These are phyloP conservation scores for Crithidia thermophila DNA, from an alignment of 208 protist genomes.

Conservation along the genomic window DNA sequence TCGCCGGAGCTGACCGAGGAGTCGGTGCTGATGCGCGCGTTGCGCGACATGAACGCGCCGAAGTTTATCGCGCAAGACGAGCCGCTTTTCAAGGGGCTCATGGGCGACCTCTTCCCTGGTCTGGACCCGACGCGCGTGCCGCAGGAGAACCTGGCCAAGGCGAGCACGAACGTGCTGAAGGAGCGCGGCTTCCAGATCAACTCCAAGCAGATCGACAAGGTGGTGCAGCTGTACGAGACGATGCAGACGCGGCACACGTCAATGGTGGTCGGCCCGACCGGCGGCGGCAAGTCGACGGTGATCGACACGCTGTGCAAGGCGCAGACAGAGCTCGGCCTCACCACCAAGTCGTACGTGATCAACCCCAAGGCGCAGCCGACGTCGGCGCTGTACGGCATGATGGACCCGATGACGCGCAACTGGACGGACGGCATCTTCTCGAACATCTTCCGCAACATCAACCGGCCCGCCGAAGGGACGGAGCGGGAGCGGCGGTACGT, in stretches of 20 bases:
- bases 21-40: constrained; percentile 98
- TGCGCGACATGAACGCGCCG: constrained; percentile 99
- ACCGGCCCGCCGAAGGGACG: constrained; percentile 77
- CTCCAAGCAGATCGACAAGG: constrained; percentile 97
- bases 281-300: constrained; percentile 98
- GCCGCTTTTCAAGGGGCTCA: constrained; percentile 98
- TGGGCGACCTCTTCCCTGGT: constrained; percentile 98
- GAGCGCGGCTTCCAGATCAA: constrained; percentile 85
- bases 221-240: constrained; percentile 99
- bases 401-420: constrained; percentile 98
- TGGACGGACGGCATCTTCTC: constrained; percentile 99
- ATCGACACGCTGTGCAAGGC: constrained; percentile 95
- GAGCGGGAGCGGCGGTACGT: constrained; percentile 95
- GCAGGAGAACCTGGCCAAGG: constrained; percentile 95
- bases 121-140: constrained; percentile 95
- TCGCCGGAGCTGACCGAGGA: constrained; percentile 95
- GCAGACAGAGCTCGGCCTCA: constrained; percentile 92
- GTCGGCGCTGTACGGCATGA: constrained; percentile 97
- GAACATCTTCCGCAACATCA: constrained; percentile 98
- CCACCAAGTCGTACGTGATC: constrained; percentile 95
- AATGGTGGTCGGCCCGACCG: constrained; percentile 98
- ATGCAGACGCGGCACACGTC: constrained; percentile 98
- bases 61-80: constrained; percentile 99
- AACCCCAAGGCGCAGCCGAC: constrained; percentile 99
- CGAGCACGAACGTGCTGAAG: constrained; percentile 88